Conservation (phyloP, 2,329 filamentous ascomycete species). For the Lachnellula cervina region DNA sequence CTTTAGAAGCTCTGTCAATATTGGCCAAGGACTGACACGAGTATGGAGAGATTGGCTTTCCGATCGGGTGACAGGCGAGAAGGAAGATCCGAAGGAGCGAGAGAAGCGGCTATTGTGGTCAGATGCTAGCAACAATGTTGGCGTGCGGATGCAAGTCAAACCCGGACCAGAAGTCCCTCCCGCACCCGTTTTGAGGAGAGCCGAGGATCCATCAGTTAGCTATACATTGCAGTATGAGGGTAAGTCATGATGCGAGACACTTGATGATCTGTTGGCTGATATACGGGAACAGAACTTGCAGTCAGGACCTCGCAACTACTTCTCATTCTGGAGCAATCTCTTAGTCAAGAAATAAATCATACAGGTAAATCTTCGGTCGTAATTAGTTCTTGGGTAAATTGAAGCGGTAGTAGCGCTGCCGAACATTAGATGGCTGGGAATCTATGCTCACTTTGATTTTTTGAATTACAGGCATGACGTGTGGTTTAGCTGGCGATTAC, state of each 20-base stretch:
- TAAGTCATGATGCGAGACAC: slow-evolving; percentile 35
- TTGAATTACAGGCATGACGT: slow-evolving; percentile 4
- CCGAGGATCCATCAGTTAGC: slow-evolving; percentile 58
- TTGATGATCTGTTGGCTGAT: slow-evolving; percentile 5
- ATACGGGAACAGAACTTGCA: slow-evolving; percentile 55
- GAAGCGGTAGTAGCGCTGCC: background rate
- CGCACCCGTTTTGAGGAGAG: slow-evolving; percentile 44
- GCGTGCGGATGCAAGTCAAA: slow-evolving; percentile 61
- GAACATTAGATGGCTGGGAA: background rate
- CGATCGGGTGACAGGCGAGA: slow-evolving; percentile 9
- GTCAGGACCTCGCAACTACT: slow-evolving; percentile 60
- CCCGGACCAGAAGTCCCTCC: slow-evolving; percentile 42
- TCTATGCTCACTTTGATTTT: slow-evolving; percentile 8
- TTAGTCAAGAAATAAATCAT: slow-evolving; percentile 52
- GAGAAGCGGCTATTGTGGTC: slow-evolving; percentile 61
- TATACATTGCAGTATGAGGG: slow-evolving; percentile 71
- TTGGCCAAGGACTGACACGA: slow-evolving; percentile 64
- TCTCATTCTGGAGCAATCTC: slow-evolving; percentile 59
- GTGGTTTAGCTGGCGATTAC: slow-evolving; percentile 6
- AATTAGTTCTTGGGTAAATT: slow-evolving; percentile 44
- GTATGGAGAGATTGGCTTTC: slow-evolving; percentile 70
- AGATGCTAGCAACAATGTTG: slow-evolving; percentile 57
- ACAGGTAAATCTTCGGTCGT: slow-evolving; percentile 60
- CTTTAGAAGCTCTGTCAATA: slow-evolving; percentile 59
- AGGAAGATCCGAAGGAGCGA: slow-evolving; percentile 19